Conservation (phyloP, 345 rosid species). For the Noccaea bulbosa region DNA sequence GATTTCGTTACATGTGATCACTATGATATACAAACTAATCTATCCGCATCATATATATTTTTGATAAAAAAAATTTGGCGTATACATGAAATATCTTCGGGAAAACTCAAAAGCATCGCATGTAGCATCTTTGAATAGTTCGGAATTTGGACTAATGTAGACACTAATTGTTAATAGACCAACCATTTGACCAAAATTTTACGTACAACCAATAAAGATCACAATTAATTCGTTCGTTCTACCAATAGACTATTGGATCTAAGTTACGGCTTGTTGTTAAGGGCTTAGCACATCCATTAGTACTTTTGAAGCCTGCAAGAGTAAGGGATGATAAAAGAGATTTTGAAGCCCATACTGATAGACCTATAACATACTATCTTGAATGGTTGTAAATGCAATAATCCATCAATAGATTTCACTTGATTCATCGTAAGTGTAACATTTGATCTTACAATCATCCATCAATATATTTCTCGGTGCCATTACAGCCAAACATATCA, state of each 20-base stretch:
- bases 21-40: slow-evolving; percentile 1
- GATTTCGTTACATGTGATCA: neutral
- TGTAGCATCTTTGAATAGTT: slow-evolving; percentile 15
- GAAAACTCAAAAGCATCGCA: neutral
- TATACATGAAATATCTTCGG: neutral
- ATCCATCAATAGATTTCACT: too few species aligned
- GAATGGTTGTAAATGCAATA: too few species aligned
- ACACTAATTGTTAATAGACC: neutral
- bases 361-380: neutral
- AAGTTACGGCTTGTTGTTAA: neutral
- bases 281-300: neutral
- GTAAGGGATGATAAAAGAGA: neutral
- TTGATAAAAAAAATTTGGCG: neutral
- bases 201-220: neutral
- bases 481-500: too few species aligned
- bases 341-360: neutral
- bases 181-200: neutral
- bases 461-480: too few species aligned
- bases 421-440: too few species aligned
- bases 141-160: slow-evolving; percentile 16
- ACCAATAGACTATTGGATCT: neutral
- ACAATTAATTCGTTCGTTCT: neutral
- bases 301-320: slow-evolving; percentile 13
- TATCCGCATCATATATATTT: neutral
- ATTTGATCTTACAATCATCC: too few species aligned